phyloP scores from a whole-genome alignment of 805 yeast genomes.

The Wickerhamiella hasegawae region DNA sequence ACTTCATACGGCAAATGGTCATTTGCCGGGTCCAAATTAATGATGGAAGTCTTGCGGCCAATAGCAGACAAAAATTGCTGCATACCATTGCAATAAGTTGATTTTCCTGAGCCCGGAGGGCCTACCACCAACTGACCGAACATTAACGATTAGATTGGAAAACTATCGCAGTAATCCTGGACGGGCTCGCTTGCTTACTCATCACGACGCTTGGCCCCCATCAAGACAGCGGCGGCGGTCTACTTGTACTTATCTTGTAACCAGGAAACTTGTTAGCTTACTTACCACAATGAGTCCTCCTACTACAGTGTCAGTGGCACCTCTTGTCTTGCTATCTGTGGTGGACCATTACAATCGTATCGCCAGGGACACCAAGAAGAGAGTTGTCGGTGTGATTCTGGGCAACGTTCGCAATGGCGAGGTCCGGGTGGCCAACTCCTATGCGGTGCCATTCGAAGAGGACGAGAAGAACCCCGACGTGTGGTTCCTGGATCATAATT shows the following conservation, averaged over 20 bases:
- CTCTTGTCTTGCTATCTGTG: conserved; percentile 80
- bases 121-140: conserved; percentile 89
- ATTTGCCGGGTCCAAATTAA: conserved; percentile 89
- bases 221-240: too few species aligned
- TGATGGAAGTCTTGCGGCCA: conserved; percentile 72
- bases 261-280: too few species aligned
- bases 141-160: too few species aligned
- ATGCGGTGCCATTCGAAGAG: conserved; percentile 96
- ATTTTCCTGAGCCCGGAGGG: conserved; percentile 96
- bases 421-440: conserved; percentile 74
- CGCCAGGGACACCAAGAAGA: conserved; percentile 52
- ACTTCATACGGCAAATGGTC: conserved; percentile 55
- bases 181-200: too few species aligned
- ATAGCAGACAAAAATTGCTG: conserved; percentile 84
- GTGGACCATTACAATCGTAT: conserved; percentile 91
- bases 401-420: conserved; percentile 51
- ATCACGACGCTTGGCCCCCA: too few species aligned
- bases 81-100: conserved; percentile 87
- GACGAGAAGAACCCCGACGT: conserved; percentile 82
- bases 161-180: too few species aligned
- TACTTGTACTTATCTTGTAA: too few species aligned
- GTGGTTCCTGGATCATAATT: conserved; percentile 95
- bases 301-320: conserved; percentile 70
- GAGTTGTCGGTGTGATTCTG: conserved; percentile 87
- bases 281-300: neutral